Base-by-base conservation (phyloP, 805 yeast species). In the Nakazawaea ambrosiae region DNA sequence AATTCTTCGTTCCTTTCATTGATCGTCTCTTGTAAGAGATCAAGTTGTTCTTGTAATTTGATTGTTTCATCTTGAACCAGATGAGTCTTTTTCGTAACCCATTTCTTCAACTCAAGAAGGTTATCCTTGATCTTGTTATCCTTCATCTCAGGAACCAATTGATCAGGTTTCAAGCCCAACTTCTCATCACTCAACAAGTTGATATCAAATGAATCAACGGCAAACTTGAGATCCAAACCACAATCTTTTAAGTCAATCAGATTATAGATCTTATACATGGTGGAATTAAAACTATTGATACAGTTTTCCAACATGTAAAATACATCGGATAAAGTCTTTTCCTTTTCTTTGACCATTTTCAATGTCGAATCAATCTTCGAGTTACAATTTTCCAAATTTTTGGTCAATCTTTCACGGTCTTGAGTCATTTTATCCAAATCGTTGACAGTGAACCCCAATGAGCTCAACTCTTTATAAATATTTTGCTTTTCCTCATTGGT, bases 381-480 rank as follows among this genome's bases (percentile, higher is more conserved):
- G 34, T 55, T 57, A 10, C 58, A 46, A 3, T 50, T 30, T 39
- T 81, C 86, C 34, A 82, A 65, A 14, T 69, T 57, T 44, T 68
- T 67, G 5, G 78, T 65, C 4, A 81, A 54, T 32, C 67, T 67
- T 34, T 79, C 85, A 39, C 85, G 65, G 49, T 80, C 85, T 23
- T 60, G 58, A 47, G 73, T 77, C 58, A 81, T 66, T 37, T 66
- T 58, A 47, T 86, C 87, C 36, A 86, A 74, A 30, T 75, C 78
- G 12, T 64, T 66, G 4, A 82, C 68, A 3, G 83, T 72, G 36
- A 79, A 63, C 2, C 87, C 86, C 43, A 71, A 77, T 2, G 54
- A 58, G 3, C 63, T 54, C 15, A 87, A 65, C 32, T 67, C 61
- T 8, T 49, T 45, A 27, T 73, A 69, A 15, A 66, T 54, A 17